Percentiles rank a stretch among this genome's conserved stretches.
Evolutionary conservation across 78 protist genomes (phyloP).

Genomic region (Isochrysis galbana): DNA sequence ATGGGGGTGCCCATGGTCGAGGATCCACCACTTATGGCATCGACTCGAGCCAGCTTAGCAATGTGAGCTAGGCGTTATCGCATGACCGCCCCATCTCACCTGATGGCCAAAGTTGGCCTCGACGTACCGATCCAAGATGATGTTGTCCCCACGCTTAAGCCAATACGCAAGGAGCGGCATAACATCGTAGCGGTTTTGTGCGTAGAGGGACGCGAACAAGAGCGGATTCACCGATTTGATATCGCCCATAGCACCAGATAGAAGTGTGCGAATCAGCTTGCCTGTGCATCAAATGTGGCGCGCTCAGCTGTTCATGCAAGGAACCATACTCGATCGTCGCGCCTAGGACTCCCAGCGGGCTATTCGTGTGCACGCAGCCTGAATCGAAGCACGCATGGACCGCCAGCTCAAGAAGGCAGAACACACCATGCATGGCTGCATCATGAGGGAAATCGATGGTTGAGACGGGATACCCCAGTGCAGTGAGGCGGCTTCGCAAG

Average conservation of each 20-base stretch:
- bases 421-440: background rate
- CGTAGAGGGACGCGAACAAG: slow-evolving; percentile 43
- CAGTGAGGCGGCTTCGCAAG: slow-evolving; percentile 14
- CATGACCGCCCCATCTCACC: background rate
- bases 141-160: slow-evolving; percentile 18
- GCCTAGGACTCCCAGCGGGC: too few species aligned
- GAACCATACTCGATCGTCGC: too few species aligned
- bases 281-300: background rate
- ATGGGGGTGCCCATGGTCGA: too few species aligned
- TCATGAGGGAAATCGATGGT: slow-evolving; percentile 51
- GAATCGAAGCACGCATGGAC: background rate
- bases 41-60: too few species aligned
- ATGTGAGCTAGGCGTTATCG: too few species aligned
- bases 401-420: background rate
- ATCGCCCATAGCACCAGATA: slow-evolving; percentile 10
- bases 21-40: too few species aligned
- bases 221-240: slow-evolving; percentile 31
- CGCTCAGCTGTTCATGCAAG: background rate
- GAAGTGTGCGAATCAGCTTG: slow-evolving; percentile 9
- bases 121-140: slow-evolving; percentile 43
- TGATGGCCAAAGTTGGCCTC: slow-evolving; percentile 47
- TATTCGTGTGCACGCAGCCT: background rate
- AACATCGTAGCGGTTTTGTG: slow-evolving; percentile 27
- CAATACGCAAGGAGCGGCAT: background rate
- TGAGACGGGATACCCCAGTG: background rate